Base-by-base conservation (phyloP, 1,139 yeast genomes). In the Scheffersomyces illinoinensis region DNA sequence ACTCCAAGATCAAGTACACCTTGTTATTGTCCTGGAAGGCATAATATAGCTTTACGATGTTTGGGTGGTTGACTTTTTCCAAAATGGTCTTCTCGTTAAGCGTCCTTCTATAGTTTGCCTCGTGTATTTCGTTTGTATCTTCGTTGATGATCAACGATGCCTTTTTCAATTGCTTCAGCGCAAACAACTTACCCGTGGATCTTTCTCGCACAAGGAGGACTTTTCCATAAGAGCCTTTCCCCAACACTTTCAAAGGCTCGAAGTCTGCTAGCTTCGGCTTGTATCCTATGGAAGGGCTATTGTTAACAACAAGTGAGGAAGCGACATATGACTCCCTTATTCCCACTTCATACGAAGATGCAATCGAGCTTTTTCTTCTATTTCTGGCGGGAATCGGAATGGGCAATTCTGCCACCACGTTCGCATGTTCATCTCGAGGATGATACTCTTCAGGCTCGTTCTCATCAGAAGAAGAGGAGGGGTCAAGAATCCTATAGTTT, bases 1-100 rank as follows among this genome's bases (percentile, higher is more conserved):
- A 93, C 70, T 93, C 97, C 59, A 93, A 76, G 26, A 93, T 84
- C 58, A 93, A 73, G 70, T 93, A 93, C 48, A 93, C 84, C 71
- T 91, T 92, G 58, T 88, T 83, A 57, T 84, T 80, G 72, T 93
- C 98, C 74, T 93, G 98, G 67, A 93, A 86, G 0, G 98, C 97
- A 71, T 92, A 93, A 70, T 86, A 93, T 52, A 93, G 79, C 72
- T 90, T 91, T 46, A 93, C 98, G 61, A 93, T 92, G 67, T 91
- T 92, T 5, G 93, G 96, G 71, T 93, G 98, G 61, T 88, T 74
- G 26, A 81, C 83, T 69, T 71, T 71, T 61, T 78, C 81, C 61
- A 81, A 69, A 50, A 81, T 80, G 56, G 75, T 76, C 62, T 77
- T 72, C 60, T 81, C 85, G 62, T 79, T 80, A 50, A 81, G 64